Conservation (phyloP, 805 yeast species). For the Priceomyces medius region DNA sequence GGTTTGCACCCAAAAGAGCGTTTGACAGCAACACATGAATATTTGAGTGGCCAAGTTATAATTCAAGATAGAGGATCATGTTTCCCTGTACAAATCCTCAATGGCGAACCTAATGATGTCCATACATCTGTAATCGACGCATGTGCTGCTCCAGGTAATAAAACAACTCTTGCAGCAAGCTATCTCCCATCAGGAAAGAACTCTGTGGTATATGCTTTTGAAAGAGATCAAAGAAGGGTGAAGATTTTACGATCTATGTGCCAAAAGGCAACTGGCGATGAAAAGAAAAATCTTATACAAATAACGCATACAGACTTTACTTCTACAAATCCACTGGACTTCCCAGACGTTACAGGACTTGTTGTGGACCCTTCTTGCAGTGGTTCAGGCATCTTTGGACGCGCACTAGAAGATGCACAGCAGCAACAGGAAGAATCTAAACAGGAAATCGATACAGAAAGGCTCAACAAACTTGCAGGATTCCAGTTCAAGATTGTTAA, state of each 20-base stretch:
- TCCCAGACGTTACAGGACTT: slow-evolving; percentile 67
- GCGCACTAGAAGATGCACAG: slow-evolving; percentile 57
- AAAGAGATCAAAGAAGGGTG: slow-evolving; percentile 74
- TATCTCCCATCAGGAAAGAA: slow-evolving; percentile 35
- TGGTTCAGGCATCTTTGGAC: slow-evolving; percentile 96
- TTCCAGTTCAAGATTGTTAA: slow-evolving; percentile 87
- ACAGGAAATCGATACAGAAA: slow-evolving; percentile 47
- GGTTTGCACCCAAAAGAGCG: slow-evolving; percentile 80
- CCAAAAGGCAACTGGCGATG: slow-evolving; percentile 53
- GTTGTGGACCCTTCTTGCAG: slow-evolving; percentile 97
- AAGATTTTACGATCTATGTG: slow-evolving; percentile 74
- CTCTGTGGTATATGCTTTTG: slow-evolving; percentile 74
- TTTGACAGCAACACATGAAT: slow-evolving; percentile 65
- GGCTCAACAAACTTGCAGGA: slow-evolving; percentile 72
- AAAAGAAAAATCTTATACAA: slow-evolving; percentile 38
- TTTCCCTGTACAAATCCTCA: slow-evolving; percentile 85
- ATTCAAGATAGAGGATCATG: slow-evolving; percentile 97
- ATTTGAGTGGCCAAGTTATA: slow-evolving; percentile 73
- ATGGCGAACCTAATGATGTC: slow-evolving; percentile 45
- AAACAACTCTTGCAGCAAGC: slow-evolving; percentile 89
- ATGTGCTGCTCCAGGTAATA: slow-evolving; percentile 98
- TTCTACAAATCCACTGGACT: slow-evolving; percentile 54
- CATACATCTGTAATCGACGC: slow-evolving; percentile 79
- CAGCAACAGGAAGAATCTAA: slow-evolving; percentile 44
- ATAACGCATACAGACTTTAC: slow-evolving; percentile 68